phyloP scores from a whole-genome alignment of 2,329 filamentous ascomycete species.

The Beauveria sp. region DNA sequence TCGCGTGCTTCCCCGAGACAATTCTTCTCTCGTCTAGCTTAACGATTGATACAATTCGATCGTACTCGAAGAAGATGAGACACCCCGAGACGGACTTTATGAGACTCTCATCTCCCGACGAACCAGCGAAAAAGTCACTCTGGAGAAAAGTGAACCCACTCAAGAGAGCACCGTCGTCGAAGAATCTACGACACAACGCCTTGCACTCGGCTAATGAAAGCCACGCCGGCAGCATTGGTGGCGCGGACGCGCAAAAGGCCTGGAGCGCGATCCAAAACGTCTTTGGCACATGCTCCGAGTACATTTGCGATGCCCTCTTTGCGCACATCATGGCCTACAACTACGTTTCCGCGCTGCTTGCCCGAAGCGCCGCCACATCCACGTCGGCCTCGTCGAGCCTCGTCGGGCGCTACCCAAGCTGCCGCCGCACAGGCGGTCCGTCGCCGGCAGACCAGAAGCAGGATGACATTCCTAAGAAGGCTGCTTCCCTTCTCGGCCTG shows the following conservation, averaged over 20 bases:
- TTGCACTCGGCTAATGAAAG: neutral
- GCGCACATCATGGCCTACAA: constrained; percentile 53
- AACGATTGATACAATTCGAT: constrained; percentile 50
- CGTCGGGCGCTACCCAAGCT: constrained; percentile 3
- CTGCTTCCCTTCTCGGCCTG: constrained; percentile 43
- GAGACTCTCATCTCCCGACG: constrained; percentile 13
- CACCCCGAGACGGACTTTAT: constrained; percentile 27
- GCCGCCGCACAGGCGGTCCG: constrained; percentile 13
- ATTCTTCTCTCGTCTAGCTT: constrained; percentile 49
- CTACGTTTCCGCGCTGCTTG: constrained; percentile 38
- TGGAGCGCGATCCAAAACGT: constrained; percentile 43
- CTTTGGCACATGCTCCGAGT: constrained; percentile 45
- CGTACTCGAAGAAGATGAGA: constrained; percentile 45
- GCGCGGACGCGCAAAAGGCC: constrained; percentile 21
- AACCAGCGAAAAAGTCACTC: constrained; percentile 22
- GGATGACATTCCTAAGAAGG: constrained; percentile 42
- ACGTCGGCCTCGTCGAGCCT: constrained; percentile 9
- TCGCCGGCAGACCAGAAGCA: constrained; percentile 12
- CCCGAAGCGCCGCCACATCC: constrained; percentile 6
- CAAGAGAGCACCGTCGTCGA: constrained; percentile 17
- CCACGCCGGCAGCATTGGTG: constrained; percentile 10
- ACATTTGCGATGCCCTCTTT: constrained; percentile 51
- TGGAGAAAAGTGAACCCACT: constrained; percentile 30
- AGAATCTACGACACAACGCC: neutral
- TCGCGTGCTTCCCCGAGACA: constrained; percentile 51